Evolutionary conservation across 192 early-diverging fungal species (phyloP).

Genomic region (Coemansia javaensis): DNA sequence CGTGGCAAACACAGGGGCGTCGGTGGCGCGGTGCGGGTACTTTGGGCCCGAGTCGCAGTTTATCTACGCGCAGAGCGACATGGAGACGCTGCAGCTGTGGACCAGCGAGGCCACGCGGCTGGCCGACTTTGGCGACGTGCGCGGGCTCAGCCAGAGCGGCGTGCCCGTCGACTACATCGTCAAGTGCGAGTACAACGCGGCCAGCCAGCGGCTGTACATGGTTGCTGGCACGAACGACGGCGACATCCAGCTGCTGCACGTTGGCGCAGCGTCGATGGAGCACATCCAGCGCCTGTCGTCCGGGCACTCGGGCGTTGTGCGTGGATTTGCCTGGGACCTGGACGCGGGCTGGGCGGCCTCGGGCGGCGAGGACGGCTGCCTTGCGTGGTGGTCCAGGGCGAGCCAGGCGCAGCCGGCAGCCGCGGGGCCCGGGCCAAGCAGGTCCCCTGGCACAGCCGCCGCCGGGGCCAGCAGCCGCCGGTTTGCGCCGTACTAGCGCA

Average conservation of each 20-base stretch:
- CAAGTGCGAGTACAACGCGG: conserved; percentile 71
- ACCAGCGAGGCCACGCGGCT: conserved; percentile 45
- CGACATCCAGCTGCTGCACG: conserved; percentile 73
- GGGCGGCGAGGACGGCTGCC: conserved; percentile 74
- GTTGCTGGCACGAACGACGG: conserved; percentile 72
- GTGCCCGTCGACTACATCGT: conserved; percentile 74
- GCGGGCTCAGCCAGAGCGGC: conserved; percentile 47
- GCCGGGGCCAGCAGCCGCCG: conserved; percentile 5
- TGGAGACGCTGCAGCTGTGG: conserved; percentile 86
- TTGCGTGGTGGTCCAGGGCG: conserved; percentile 61
- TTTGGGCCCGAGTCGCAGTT: conserved; percentile 90
- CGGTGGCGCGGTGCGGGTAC: conserved; percentile 80
- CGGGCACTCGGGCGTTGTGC: conserved; percentile 83
- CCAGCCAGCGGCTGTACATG: conserved; percentile 68
- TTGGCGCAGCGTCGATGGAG: conserved; percentile 68
- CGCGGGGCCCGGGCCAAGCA: conserved; percentile 1
- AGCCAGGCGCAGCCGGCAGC: conserved; percentile 1
- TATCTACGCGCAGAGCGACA: conserved; percentile 80
- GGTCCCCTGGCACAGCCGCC: not conserved
- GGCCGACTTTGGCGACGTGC: conserved; percentile 80
- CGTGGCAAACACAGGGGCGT: conserved; percentile 77
- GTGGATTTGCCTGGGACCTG: conserved; percentile 71
- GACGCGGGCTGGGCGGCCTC: conserved; percentile 56
- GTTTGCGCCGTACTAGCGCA: conserved; percentile 22
- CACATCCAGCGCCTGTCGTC: conserved; percentile 70